Evolutionary conservation across 257 asterid species (phyloP).

Genomic region (Fraxinus anomala): DNA sequence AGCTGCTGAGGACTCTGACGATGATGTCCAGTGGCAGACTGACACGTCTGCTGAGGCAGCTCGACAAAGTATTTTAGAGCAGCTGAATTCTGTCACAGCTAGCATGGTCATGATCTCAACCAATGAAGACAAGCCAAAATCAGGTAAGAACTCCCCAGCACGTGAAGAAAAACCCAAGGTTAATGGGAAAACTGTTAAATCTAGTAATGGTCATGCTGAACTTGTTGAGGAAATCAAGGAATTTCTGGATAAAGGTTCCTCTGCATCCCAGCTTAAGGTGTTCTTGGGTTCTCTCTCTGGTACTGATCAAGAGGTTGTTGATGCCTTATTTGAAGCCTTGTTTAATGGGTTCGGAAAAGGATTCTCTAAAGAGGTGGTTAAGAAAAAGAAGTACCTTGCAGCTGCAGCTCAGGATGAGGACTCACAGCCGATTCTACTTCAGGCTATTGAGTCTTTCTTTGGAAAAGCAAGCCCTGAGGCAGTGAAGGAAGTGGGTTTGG

Average conservation of each 20-base stretch:
- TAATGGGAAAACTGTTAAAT: constrained; percentile 37
- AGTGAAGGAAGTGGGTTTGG: constrained; percentile 65
- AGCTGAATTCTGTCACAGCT: constrained; percentile 75
- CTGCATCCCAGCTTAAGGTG: constrained; percentile 46
- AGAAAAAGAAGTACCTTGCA: constrained; percentile 52
- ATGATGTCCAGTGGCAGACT: constrained; percentile 83
- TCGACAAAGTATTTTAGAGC: constrained; percentile 65
- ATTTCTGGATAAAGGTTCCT: constrained; percentile 41
- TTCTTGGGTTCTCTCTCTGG: constrained; percentile 53
- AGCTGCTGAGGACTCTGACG: constrained; percentile 45
- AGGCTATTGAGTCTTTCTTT: constrained; percentile 55
- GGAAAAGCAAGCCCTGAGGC: constrained; percentile 60
- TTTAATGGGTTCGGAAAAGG: constrained; percentile 71
- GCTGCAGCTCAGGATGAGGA: constrained; percentile 52
- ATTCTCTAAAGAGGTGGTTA: constrained; percentile 54
- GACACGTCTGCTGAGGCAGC: constrained; percentile 81
- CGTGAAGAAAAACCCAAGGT: constrained; percentile 35
- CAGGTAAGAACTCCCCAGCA: constrained; percentile 41
- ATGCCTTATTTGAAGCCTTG: constrained; percentile 53
- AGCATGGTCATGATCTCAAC: constrained; percentile 74
- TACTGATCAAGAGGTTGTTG: constrained; percentile 38
- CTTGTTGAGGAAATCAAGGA: constrained; percentile 51
- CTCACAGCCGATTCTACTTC: constrained; percentile 50
- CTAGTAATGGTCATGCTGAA: constrained; percentile 22
- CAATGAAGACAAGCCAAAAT: constrained; percentile 53